Percentiles rank a stretch among this genome's conserved stretches.
These are phyloP conservation scores for Exsudoporus floridanus DNA, from an alignment of 1,284 basidiomycete species.

Conservation along the genomic window DNA sequence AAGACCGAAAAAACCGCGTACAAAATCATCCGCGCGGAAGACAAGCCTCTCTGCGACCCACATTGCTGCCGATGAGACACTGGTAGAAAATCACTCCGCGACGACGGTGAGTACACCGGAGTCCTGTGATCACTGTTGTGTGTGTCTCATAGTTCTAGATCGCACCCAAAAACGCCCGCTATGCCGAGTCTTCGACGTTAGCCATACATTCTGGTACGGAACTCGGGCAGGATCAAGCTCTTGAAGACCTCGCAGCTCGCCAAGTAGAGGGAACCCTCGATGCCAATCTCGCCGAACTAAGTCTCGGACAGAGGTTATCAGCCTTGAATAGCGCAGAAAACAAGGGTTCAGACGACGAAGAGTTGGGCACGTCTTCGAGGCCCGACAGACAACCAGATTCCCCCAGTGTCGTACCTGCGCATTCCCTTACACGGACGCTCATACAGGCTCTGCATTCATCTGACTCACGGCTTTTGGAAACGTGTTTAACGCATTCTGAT, in stretches of 20 bases:
- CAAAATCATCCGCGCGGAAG: constrained; percentile 54
- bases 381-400: constrained; percentile 39
- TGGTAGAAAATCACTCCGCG: constrained; percentile 26
- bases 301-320: constrained; percentile 83
- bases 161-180: constrained; percentile 52
- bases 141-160: constrained; percentile 34
- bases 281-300: constrained; percentile 84
- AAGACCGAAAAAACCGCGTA: constrained; percentile 51
- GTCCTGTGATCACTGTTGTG: background rate
- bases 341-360: constrained; percentile 42
- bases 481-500: constrained; percentile 87
- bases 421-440: constrained; percentile 90
- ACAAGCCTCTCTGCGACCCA: constrained; percentile 28
- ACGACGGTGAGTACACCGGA: constrained; percentile 15
- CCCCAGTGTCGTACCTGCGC: constrained; percentile 63
- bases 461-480: constrained; percentile 85
- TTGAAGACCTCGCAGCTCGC: constrained; percentile 51
- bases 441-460: constrained; percentile 97
- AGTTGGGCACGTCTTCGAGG: constrained; percentile 23
- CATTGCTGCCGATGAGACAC: constrained; percentile 20
- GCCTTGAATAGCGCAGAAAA: constrained; percentile 56
- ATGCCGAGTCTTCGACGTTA: constrained; percentile 61
- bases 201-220: constrained; percentile 63
- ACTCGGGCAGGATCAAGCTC: constrained; percentile 56
- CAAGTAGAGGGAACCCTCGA: constrained; percentile 72